These are phyloP conservation scores for Sophora flavescens DNA, from an alignment of 306 rosid genomes.

Conservation along the genomic window DNA sequence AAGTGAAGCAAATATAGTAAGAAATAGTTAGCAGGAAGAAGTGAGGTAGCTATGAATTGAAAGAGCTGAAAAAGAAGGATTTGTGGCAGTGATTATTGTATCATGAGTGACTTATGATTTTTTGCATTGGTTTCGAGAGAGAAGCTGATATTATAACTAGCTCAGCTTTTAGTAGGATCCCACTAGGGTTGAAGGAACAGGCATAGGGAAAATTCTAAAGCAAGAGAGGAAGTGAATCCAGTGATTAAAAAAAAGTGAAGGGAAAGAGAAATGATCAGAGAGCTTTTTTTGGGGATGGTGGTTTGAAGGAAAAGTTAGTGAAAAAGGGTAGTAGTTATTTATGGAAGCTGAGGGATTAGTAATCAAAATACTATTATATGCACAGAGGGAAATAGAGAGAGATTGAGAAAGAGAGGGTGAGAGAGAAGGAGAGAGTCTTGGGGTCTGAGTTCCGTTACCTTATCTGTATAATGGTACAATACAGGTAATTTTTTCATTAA, in stretches of 20 bases:
- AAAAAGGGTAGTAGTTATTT: slow-evolving; percentile 68
- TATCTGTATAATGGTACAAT: slow-evolving; percentile 27
- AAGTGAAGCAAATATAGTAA: slow-evolving; percentile 22
- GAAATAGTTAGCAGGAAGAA: slow-evolving; percentile 8
- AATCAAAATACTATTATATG: slow-evolving; percentile 46
- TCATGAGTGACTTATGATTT: slow-evolving; percentile 89
- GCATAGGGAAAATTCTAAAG: slow-evolving; percentile 22
- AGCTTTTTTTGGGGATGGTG: slow-evolving; percentile 56
- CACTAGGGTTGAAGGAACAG: slow-evolving; percentile 57
- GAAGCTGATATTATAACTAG: slow-evolving; percentile 45
- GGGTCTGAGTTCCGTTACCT: slow-evolving; percentile 38
- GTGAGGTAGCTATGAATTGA: slow-evolving; percentile 8
- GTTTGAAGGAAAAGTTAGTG: slow-evolving; percentile 66
- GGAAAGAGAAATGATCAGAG: slow-evolving; percentile 55
- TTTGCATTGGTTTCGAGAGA: slow-evolving; percentile 62
- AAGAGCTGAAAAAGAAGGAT: slow-evolving; percentile 36
- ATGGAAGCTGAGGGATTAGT: slow-evolving; percentile 59
- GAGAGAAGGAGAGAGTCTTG: background rate
- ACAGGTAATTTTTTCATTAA: background rate
- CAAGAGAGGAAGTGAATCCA: slow-evolving; percentile 42
- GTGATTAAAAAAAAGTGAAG: slow-evolving; percentile 35
- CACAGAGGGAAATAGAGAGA: slow-evolving; percentile 28
- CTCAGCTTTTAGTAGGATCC: slow-evolving; percentile 59
- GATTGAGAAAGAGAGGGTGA: background rate
- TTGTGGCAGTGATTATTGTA: slow-evolving; percentile 61